Evolutionary conservation across 2,329 filamentous ascomycete species (phyloP).

Genomic region (Ophiostoma australiae): DNA sequence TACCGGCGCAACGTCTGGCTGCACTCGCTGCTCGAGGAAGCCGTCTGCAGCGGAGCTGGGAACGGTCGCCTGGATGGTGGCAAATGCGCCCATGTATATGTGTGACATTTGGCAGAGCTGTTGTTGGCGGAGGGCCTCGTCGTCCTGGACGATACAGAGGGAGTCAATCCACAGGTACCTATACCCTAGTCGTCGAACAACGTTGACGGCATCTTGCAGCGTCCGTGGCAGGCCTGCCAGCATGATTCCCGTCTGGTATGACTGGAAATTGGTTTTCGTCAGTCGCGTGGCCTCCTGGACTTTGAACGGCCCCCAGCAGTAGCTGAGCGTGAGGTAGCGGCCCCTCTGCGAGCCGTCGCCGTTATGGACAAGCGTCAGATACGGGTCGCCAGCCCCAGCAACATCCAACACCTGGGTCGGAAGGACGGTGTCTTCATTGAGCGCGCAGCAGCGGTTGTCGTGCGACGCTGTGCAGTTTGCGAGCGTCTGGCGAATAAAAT

Average conservation of each 20-base stretch:
- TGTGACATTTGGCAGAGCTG: constrained; percentile 1
- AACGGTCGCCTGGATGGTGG: background rate
- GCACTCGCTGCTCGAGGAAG: background rate
- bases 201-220: constrained; percentile 21
- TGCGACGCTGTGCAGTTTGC: background rate
- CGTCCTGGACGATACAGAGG: constrained; percentile 30
- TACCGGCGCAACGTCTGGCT: background rate
- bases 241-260: background rate
- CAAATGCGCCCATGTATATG: constrained; percentile 1
- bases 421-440: background rate
- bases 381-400: background rate
- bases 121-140: constrained; percentile 14
- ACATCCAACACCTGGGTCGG: constrained; percentile 2
- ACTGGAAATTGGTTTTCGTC: background rate
- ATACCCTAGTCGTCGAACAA: constrained; percentile 23
- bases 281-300: background rate
- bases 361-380: background rate
- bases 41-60: constrained; percentile 3
- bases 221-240: background rate
- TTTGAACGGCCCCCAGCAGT: constrained; percentile 17
- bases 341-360: background rate
- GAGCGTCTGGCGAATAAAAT: background rate
- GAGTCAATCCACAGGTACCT: constrained; percentile 32
- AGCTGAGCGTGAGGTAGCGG: constrained; percentile 19
- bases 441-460: background rate